Conservation (phyloP, 2,329 filamentous ascomycete genomes). For the Pseudogymnoascus sp. region DNA sequence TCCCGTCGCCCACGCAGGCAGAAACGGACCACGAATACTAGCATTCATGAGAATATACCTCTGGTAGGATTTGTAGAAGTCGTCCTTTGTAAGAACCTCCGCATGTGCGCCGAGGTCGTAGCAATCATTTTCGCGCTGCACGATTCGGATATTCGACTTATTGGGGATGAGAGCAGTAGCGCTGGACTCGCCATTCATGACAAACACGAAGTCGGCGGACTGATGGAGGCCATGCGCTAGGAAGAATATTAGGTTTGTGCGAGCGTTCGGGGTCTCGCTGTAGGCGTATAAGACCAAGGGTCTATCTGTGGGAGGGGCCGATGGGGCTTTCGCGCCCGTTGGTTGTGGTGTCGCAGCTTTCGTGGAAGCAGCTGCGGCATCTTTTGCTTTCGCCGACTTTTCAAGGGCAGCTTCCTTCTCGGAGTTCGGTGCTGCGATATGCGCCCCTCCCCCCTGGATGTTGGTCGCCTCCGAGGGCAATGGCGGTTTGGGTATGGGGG, state of each 20-base stretch:
- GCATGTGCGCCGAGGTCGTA: constrained; percentile 24
- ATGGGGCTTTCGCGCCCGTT: neutral
- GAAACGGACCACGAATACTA: constrained; percentile 24
- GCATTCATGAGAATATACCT: constrained; percentile 25
- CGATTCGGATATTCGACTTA: constrained; percentile 17
- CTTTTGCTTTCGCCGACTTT: neutral
- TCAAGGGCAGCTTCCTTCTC: neutral
- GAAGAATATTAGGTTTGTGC: constrained; percentile 24
- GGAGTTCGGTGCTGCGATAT: neutral
- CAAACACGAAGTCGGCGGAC: constrained; percentile 24
- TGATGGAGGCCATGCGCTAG: constrained; percentile 23
- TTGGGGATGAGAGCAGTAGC: constrained; percentile 15
- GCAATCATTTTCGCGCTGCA: constrained; percentile 23
- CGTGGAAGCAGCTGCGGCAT: neutral
- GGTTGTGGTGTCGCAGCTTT: neutral
- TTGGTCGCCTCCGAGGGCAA: neutral
- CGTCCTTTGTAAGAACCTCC: constrained; percentile 19
- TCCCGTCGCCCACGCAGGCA: constrained; percentile 21
- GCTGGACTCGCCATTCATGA: constrained; percentile 22
- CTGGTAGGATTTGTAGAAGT: constrained; percentile 23
- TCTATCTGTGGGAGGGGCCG: constrained; percentile 9
- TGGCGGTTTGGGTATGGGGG: neutral
- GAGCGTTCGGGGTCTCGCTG: constrained; percentile 20
- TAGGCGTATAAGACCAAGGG: constrained; percentile 25
- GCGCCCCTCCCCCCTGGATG: neutral